phyloP scores from a whole-genome alignment of 2,329 filamentous ascomycete species.

The Niveomyces coronatus region DNA sequence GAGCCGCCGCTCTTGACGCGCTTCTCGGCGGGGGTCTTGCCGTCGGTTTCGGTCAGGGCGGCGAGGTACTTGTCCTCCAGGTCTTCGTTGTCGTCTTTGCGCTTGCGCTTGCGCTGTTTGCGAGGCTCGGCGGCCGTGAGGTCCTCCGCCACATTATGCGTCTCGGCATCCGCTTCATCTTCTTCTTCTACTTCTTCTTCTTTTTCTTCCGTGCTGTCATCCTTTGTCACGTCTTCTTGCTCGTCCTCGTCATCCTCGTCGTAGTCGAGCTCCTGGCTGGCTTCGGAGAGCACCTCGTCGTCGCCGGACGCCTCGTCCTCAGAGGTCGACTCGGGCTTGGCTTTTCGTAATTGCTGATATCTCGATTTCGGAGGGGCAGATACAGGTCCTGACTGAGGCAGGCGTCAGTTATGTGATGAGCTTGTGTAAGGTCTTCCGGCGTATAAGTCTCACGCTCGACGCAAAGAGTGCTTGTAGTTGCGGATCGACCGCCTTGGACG shows the following conservation, averaged over 20 bases:
- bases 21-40: conserved; percentile 46
- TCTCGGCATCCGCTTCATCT: conserved; percentile 29
- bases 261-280: conserved; percentile 17
- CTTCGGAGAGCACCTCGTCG: conserved; percentile 23
- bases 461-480: conserved; percentile 60
- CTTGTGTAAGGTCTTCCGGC: too few relatives aligned
- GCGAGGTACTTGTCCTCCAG: conserved; percentile 61
- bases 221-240: conserved; percentile 8
- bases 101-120: conserved; percentile 52
- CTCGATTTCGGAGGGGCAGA: conserved; percentile 33
- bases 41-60: conserved; percentile 49
- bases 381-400: conserved; percentile 39
- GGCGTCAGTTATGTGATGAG: conserved; percentile 4
- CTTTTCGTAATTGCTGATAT: conserved; percentile 29
- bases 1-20: conserved; percentile 34
- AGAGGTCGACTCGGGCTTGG: conserved; percentile 22
- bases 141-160: conserved; percentile 28
- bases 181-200: conserved; percentile 20
- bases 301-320: conserved; percentile 15
- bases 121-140: conserved; percentile 26
- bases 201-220: conserved; percentile 10
- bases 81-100: conserved; percentile 57
- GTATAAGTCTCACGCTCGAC: conserved; percentile 50
- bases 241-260: conserved; percentile 16
- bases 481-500: conserved; percentile 54